These are phyloP conservation scores for Laguncularia racemosa DNA, from an alignment of 345 rosid genomes.

Conservation along the genomic window DNA sequence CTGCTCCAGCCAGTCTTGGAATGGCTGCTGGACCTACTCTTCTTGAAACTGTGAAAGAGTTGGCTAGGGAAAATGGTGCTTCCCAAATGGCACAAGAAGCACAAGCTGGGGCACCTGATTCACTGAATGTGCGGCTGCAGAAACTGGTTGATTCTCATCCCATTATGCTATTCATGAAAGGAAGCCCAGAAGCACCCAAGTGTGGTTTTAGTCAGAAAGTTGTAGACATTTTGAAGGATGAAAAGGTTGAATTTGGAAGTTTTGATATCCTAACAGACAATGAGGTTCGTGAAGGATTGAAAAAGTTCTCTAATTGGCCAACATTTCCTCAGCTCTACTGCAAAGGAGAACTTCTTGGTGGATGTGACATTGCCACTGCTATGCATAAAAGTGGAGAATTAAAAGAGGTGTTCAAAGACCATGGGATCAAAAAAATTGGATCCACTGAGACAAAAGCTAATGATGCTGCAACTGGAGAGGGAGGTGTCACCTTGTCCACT, in stretches of 20 bases:
- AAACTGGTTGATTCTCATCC: slow-evolving; percentile 64
- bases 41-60: slow-evolving; percentile 68
- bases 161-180: slow-evolving; percentile 93
- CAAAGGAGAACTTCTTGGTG: slow-evolving; percentile 96
- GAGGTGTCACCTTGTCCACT: slow-evolving; percentile 38
- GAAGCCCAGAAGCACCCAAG: slow-evolving; percentile 73
- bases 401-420: slow-evolving; percentile 63
- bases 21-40: slow-evolving; percentile 84
- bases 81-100: slow-evolving; percentile 27
- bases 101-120: slow-evolving; percentile 28
- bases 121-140: slow-evolving; percentile 43
- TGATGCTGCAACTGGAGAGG: slow-evolving; percentile 30
- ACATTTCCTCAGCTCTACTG: slow-evolving; percentile 95
- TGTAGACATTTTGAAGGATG: slow-evolving; percentile 63
- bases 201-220: slow-evolving; percentile 90
- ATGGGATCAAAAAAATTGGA: slow-evolving; percentile 32
- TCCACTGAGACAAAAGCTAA: slow-evolving; percentile 7
- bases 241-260: slow-evolving; percentile 68
- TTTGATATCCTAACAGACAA: slow-evolving; percentile 72
- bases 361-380: slow-evolving; percentile 74
- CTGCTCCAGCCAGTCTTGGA: slow-evolving; percentile 98
- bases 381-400: slow-evolving; percentile 94
- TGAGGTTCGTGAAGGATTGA: slow-evolving; percentile 88
- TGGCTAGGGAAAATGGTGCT: slow-evolving; percentile 49
- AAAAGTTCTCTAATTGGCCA: slow-evolving; percentile 98